Evolutionary conservation across 139 green algal genomes (phyloP).

Genomic region (Picochlorum costavermella): DNA sequence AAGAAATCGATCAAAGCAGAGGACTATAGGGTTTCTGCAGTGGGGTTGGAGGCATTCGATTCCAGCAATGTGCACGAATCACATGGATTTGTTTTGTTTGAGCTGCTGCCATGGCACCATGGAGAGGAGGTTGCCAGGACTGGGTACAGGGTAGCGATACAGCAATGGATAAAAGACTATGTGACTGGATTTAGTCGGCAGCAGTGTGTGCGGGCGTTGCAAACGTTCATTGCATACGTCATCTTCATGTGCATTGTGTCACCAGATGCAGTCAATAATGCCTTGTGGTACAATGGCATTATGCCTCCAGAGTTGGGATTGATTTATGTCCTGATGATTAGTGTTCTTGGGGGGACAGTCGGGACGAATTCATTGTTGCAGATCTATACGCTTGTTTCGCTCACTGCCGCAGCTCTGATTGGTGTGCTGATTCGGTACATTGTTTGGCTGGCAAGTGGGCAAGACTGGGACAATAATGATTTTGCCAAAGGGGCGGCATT

Average conservation of each 20-base stretch:
- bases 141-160: neutral
- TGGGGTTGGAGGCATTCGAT: neutral
- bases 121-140: neutral
- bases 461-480: neutral
- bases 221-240: neutral
- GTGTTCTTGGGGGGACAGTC: neutral
- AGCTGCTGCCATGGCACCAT: neutral
- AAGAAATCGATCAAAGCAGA: neutral
- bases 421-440: neutral
- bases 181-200: neutral
- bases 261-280: neutral
- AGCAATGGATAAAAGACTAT: neutral
- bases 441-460: neutral
- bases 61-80: neutral
- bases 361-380: neutral
- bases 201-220: neutral
- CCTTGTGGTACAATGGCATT: neutral
- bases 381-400: neutral
- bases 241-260: neutral
- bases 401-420: neutral
- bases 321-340: neutral
- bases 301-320: constrained; percentile 5
- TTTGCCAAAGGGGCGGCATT: neutral
- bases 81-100: neutral
- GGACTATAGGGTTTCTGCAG: neutral